Evolutionary conservation across 2,329 filamentous ascomycete genomes (phyloP).

Genomic region (Pseudogymnoascus sp.): DNA sequence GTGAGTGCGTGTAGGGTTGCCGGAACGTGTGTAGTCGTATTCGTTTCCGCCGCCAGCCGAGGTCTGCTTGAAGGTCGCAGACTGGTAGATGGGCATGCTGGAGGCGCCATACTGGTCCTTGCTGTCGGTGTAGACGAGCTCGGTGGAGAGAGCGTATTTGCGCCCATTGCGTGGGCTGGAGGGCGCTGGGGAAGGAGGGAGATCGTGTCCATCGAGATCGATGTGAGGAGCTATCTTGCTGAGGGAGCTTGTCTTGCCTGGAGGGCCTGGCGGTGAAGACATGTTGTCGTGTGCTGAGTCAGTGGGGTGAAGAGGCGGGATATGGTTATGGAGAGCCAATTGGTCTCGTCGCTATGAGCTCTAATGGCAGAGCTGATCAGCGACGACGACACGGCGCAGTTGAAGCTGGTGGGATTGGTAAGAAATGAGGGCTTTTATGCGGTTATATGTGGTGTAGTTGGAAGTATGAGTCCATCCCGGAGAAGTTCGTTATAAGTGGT

Average conservation of each 20-base stretch:
- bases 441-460: neutral
- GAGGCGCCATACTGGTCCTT: slow-evolving; percentile 96
- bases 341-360: slow-evolving; percentile 6
- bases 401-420: neutral
- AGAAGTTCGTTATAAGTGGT: slow-evolving; percentile 6
- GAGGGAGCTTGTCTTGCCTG: slow-evolving; percentile 19
- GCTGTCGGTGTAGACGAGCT: slow-evolving; percentile 91
- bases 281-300: slow-evolving; percentile 18
- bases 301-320: neutral
- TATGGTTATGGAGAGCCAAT: neutral
- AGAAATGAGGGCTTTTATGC: neutral
- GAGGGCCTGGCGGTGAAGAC: slow-evolving; percentile 29
- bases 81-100: slow-evolving; percentile 96
- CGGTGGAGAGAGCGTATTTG: slow-evolving; percentile 89
- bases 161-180: slow-evolving; percentile 81
- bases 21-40: slow-evolving; percentile 97
- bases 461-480: neutral
- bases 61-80: slow-evolving; percentile 93
- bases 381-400: neutral
- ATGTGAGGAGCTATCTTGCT: slow-evolving; percentile 40
- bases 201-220: slow-evolving; percentile 74
- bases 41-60: slow-evolving; percentile 72
- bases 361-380: slow-evolving; percentile 6
- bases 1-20: slow-evolving; percentile 92
- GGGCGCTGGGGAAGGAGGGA: slow-evolving; percentile 86